phyloP scores from a whole-genome alignment of 2,329 filamentous ascomycete genomes.

The Pseudocercospora fuligena region DNA sequence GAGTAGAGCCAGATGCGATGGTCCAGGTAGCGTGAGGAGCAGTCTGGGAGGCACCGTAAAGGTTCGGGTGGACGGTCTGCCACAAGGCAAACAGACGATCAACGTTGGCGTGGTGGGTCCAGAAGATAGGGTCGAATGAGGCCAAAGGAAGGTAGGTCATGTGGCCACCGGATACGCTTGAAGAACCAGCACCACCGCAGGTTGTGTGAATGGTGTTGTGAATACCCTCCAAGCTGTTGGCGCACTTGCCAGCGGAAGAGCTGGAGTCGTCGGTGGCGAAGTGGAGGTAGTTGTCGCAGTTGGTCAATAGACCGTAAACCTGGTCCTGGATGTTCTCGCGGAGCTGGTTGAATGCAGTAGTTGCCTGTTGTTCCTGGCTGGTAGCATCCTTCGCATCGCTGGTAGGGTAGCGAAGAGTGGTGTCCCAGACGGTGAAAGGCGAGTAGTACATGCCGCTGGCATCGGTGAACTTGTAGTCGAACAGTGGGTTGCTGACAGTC shows the following conservation, averaged over 20 bases:
- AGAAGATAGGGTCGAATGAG: conserved; percentile 79
- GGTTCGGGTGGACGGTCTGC: conserved; percentile 72
- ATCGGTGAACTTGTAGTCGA: conserved; percentile 31
- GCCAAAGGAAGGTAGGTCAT: conserved; percentile 72
- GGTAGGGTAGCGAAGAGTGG: conserved; percentile 39
- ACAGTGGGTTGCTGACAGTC: conserved; percentile 38
- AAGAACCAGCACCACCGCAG: conserved; percentile 34
- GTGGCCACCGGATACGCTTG: conserved; percentile 55
- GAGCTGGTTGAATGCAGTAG: conserved; percentile 36
- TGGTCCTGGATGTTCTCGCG: conserved; percentile 38
- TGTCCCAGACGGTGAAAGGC: conserved; percentile 38
- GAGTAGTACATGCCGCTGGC: conserved; percentile 32
- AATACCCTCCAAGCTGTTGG: conserved; percentile 42
- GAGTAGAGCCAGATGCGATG: conserved; percentile 56
- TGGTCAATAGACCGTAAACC: conserved; percentile 40
- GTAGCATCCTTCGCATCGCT: conserved; percentile 30
- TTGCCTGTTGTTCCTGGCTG: conserved; percentile 27
- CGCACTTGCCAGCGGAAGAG: conserved; percentile 31
- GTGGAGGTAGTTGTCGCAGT: conserved; percentile 39
- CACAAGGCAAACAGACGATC: conserved; percentile 78
- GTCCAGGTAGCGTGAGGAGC: conserved; percentile 66
- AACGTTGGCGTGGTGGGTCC: conserved; percentile 74
- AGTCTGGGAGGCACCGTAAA: conserved; percentile 65
- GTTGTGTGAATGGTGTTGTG: conserved; percentile 43
- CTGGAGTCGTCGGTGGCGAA: conserved; percentile 39